Base-by-base conservation (phyloP, 768 basidiomycete species). In the Dentipellis sp. region DNA sequence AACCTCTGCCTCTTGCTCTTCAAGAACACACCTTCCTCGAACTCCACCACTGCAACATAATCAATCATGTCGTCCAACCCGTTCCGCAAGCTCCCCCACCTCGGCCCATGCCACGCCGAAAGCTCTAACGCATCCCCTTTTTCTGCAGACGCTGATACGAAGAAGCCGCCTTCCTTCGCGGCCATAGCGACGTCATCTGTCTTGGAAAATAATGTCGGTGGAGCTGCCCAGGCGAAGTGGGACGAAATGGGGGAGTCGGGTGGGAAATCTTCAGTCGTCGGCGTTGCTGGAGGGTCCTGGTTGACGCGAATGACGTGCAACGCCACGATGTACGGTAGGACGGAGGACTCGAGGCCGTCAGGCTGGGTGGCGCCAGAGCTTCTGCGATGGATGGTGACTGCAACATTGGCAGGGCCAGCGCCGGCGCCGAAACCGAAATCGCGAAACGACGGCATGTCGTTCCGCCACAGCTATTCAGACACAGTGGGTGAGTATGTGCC, bases 1-100 rank as follows among this genome's bases (percentile, higher is more conserved):
- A 53, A 42, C 40, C 52, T n/a, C 40, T 48, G 45, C 16, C 16
- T 39, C 17, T 22, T 10, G 2, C 54, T 48, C 54, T 19, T n/a
- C 45, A 55, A 29, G 34, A 55, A 55, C 16, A 55, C 36, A 4
- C 54, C 54, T 1, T 42, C 46, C 46, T 55, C 45, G 23, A 55
- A 55, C 46, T 55, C 54, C 19, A 55, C 54, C 3, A 55, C 45
- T 7, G 54, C 46, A 21, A 23, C 42, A 14, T 49, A 39, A 2
- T 40, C 51, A 14, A 59, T 46, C 55, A 51, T 58, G 57, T 58
- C 52, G 55, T 56, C 52, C 19, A 36, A 35, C 50, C 58, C 52
- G 6, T 53, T 56, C 36, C 55, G 42, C 54, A 55, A 14, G 8
- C 19, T 37, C 19, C 51, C 23, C 56, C 56, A 52, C 19, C 37